phyloP scores from a whole-genome alignment of 2,329 filamentous ascomycete species.

The Ascochyta rabiei region DNA sequence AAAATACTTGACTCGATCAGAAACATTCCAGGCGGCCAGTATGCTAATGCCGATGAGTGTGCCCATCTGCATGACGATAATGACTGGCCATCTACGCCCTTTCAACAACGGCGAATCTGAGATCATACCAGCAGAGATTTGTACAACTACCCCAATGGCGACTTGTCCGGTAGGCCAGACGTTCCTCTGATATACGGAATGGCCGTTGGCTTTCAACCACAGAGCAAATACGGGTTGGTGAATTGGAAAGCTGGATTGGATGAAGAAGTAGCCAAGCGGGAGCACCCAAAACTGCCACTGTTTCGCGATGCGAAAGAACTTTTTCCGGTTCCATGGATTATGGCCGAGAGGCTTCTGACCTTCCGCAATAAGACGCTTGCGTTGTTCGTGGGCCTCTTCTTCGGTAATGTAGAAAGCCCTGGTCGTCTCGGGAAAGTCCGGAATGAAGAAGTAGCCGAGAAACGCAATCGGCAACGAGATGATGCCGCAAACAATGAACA shows the following conservation, averaged over 20 bases:
- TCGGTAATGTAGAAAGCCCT: constrained; percentile 47
- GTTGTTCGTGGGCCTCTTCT: constrained; percentile 29
- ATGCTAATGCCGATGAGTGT: constrained; percentile 51
- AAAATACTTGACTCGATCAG: constrained; percentile 50
- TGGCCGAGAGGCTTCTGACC: constrained; percentile 48
- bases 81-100: constrained; percentile 48
- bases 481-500: constrained; percentile 42
- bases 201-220: constrained; percentile 55
- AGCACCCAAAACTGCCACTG: constrained; percentile 59
- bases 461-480: constrained; percentile 54
- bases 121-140: constrained; percentile 50
- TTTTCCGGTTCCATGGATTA: constrained; percentile 45
- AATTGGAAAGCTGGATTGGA: constrained; percentile 28
- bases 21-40: constrained; percentile 54
- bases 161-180: constrained; percentile 55
- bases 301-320: constrained; percentile 51
- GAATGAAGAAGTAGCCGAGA: constrained; percentile 49
- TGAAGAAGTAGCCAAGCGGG: constrained; percentile 55
- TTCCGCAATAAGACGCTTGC: constrained; percentile 29
- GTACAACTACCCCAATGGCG: constrained; percentile 53
- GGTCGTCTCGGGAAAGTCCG: constrained; percentile 36
- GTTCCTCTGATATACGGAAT: constrained; percentile 55
- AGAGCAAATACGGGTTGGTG: constrained; percentile 39
- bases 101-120: constrained; percentile 35
- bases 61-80: constrained; percentile 45